Conservation (phyloP, 768 basidiomycete species). For the Neoboletus magnificus region DNA sequence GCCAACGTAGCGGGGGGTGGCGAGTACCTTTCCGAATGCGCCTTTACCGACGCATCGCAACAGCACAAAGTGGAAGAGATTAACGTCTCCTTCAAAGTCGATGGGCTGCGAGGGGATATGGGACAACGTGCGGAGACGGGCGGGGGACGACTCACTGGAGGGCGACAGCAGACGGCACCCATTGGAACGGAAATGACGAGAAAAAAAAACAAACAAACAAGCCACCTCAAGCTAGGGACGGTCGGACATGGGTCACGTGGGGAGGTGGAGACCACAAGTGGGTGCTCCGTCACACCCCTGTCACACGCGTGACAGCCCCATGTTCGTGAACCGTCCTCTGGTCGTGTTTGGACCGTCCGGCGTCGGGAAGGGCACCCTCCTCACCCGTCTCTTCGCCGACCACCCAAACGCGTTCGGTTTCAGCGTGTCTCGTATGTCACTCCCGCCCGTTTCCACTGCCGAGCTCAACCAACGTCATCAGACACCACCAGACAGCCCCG, state of each 20-base stretch:
- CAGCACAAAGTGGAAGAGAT: constrained; percentile 95
- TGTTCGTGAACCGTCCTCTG: constrained; percentile 48
- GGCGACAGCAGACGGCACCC: constrained; percentile 86
- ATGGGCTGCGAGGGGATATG: constrained; percentile 58
- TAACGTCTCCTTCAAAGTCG: constrained; percentile 94
- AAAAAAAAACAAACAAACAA: constrained; percentile 15
- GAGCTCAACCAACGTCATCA: constrained; percentile 25
- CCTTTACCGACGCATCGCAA: constrained; percentile 97
- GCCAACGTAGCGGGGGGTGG: neutral
- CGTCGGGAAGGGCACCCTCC: constrained; percentile 90
- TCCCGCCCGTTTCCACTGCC: neutral
- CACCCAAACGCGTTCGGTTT: constrained; percentile 87
- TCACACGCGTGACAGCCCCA: neutral
- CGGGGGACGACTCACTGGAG: constrained; percentile 49
- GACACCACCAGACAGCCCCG: constrained; percentile 89
- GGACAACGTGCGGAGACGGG: neutral
- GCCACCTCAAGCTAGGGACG: neutral
- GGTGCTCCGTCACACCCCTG: neutral
- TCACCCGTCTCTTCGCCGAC: constrained; percentile 75
- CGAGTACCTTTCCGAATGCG: constrained; percentile 89
- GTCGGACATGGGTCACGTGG: constrained; percentile 16
- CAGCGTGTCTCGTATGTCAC: constrained; percentile 79
- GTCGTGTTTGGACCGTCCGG: constrained; percentile 91
- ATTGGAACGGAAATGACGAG: constrained; percentile 27
- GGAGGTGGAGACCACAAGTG: neutral